phyloP scores from a whole-genome alignment of 73 alveolate genomes.

The Paramecium biaurelia region DNA sequence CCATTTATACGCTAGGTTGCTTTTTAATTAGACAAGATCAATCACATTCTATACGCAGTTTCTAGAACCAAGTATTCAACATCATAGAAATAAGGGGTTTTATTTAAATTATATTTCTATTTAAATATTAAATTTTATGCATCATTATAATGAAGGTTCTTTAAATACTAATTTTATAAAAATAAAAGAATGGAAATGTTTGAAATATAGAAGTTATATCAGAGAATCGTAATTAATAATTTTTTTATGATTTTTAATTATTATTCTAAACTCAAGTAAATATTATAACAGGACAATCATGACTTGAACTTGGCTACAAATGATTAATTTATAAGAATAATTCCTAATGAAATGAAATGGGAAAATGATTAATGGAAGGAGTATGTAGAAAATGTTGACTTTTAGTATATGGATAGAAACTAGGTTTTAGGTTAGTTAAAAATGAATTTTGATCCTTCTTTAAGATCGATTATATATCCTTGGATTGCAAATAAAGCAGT shows the following conservation, averaged over 20 bases:
- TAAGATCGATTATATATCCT: neutral
- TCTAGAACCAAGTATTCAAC: no score
- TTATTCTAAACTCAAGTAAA: neutral
- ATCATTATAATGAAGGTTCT: no score
- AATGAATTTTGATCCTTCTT: neutral
- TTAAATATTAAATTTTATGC: no score
- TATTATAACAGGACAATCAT: neutral
- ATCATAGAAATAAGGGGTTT: no score
- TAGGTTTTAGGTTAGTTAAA: neutral
- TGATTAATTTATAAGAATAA: neutral
- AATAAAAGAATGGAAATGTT: no score
- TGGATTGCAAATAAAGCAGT: neutral
- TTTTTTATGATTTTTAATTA: neutral
- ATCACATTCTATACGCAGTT: no score
- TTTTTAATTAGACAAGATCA: no score
- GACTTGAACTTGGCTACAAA: neutral
- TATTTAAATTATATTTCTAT: no score
- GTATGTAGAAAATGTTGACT: neutral
- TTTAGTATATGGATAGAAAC: neutral
- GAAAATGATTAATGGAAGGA: neutral
- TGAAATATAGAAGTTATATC: neutral
- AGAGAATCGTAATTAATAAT: no score
- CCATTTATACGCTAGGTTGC: no score
- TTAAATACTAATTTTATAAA: no score
- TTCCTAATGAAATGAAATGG: neutral